Evolutionary conservation across 805 yeast genomes (phyloP).

Genomic region (Yarrowia keelungensis): DNA sequence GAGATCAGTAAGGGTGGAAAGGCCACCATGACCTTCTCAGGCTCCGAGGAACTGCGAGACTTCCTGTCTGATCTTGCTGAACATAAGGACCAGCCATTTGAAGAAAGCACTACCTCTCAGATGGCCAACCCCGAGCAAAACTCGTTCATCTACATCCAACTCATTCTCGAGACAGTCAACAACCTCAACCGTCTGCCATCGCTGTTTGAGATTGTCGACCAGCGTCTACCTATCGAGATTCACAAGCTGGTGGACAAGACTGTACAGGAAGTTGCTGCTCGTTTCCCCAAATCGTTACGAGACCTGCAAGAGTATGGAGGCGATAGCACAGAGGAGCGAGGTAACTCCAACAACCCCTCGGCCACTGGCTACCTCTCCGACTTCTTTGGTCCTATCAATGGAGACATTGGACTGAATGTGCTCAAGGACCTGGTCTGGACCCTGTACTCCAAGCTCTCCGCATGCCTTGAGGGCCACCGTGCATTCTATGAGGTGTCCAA

Average conservation of each 20-base stretch:
- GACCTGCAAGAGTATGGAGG: slow-evolving; percentile 36
- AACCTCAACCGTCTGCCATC: slow-evolving; percentile 67
- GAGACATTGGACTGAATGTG: slow-evolving; percentile 61
- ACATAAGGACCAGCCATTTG: slow-evolving; percentile 38
- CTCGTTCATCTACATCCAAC: slow-evolving; percentile 62
- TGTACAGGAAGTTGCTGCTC: slow-evolving; percentile 67
- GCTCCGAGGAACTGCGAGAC: slow-evolving; percentile 44
- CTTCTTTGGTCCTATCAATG: slow-evolving; percentile 32
- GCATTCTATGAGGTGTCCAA: slow-evolving; percentile 64
- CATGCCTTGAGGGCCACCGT: slow-evolving; percentile 73
- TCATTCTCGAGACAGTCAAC: slow-evolving; percentile 62
- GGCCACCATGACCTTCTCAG: slow-evolving; percentile 44
- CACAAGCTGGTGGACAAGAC: slow-evolving; percentile 67
- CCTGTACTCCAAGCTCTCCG: slow-evolving; percentile 67
- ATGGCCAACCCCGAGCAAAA: slow-evolving; percentile 52
- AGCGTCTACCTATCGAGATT: slow-evolving; percentile 66
- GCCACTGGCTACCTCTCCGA: slow-evolving; percentile 22
- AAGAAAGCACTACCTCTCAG: slow-evolving; percentile 48
- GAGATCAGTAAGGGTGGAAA: slow-evolving; percentile 29
- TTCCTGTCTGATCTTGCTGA: slow-evolving; percentile 41
- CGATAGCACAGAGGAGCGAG: slow-evolving; percentile 5
- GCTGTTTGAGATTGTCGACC: slow-evolving; percentile 61
- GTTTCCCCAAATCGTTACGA: slow-evolving; percentile 57
- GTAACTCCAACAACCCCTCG: slow-evolving; percentile 6
- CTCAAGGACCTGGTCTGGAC: slow-evolving; percentile 74